Evolutionary conservation across 2,329 filamentous ascomycete species (phyloP), one percentile per base, ranked within the genome.

Genomic region (Hymenotorrendiella dingleyae): DNA sequence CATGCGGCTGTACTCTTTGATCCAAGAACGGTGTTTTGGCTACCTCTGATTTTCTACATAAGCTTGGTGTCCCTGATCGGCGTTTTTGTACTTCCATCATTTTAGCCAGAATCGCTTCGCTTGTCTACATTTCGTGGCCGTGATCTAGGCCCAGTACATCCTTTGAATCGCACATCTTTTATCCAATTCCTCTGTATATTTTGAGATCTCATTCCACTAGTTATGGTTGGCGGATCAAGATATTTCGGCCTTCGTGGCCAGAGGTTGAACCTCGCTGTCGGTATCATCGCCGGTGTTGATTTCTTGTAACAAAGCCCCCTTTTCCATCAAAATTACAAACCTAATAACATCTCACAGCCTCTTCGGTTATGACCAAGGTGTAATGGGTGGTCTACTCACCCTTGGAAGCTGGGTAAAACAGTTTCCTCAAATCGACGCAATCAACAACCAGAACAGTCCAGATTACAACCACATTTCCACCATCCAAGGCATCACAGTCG

Each of bases 281-380:
- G 79, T 48, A 65, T 80, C n/a, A 74, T 87, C 55, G 84, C 84
- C 45, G 84, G 83, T 56, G 76, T 81, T 37, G 82, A 86, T 63
- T 86, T 86, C 59, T 67, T 85, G 50, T 78, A 43, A 57, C 49
- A 76, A 24, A 19, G 74, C 63, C 70, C 17, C 70, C 71, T 12
- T 28, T 23, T 27, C 10, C 26, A 29, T 36, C 23, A 10, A 4
- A 20, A 14, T 14, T 35, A n/a, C n/a, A n/a, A n/a, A 6, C 9
- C 26, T 21, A 23, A 33, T 43, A 6, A 38, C 36, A 35, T 17
- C 19, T 41, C 21, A 40, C 20, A 28, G 53, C 21, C 56, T 69
- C 4, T 69, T 72, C 37, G 70, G 70, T 19, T 73, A 71, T 55
- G 70, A 73, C 44, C 70, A 68, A 17, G 68, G 68, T 35, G 67